phyloP scores from a whole-genome alignment of 768 basidiomycete species.

The Cystobasidium onofrii region DNA sequence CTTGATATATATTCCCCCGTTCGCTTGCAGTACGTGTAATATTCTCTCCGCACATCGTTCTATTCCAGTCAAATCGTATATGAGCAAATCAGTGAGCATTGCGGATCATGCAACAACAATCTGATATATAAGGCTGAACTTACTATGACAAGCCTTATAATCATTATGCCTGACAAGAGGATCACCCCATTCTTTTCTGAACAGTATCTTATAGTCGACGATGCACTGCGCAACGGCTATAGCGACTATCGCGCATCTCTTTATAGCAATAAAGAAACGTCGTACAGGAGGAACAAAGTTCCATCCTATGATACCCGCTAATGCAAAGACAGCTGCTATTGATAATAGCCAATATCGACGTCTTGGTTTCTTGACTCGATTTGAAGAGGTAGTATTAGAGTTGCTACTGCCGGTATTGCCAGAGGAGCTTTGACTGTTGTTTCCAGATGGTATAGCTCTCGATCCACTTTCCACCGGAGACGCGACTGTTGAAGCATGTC shows the following conservation, averaged over 20 bases:
- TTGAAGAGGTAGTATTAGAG: not conserved
- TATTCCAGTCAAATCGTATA: too few relatives aligned
- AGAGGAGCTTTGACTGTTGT: not conserved
- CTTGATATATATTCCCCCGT: slow-evolving; percentile 46
- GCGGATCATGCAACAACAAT: too few relatives aligned
- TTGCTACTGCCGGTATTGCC: not conserved
- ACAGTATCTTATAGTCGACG: slow-evolving; percentile 42
- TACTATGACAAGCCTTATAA: slow-evolving; percentile 55
- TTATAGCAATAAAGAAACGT: slow-evolving; percentile 62
- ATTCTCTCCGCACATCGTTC: slow-evolving; percentile 67
- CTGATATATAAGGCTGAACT: too few relatives aligned
- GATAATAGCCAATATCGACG: slow-evolving; percentile 10
- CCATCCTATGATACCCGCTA: slow-evolving; percentile 49
- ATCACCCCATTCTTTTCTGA: slow-evolving; percentile 43
- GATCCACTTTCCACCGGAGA: not conserved
- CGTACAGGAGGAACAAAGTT: slow-evolving; percentile 64
- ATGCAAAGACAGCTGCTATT: not conserved
- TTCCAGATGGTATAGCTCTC: not conserved
- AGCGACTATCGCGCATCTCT: slow-evolving; percentile 67
- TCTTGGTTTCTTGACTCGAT: not conserved
- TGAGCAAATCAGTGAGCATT: too few relatives aligned
- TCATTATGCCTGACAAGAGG: slow-evolving; percentile 39
- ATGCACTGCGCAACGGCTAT: slow-evolving; percentile 49
- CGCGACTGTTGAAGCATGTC: not conserved
- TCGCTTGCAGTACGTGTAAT: slow-evolving; percentile 71